Conservation (phyloP, 2,329 filamentous ascomycete species). For the Hypoxylon sp. region DNA sequence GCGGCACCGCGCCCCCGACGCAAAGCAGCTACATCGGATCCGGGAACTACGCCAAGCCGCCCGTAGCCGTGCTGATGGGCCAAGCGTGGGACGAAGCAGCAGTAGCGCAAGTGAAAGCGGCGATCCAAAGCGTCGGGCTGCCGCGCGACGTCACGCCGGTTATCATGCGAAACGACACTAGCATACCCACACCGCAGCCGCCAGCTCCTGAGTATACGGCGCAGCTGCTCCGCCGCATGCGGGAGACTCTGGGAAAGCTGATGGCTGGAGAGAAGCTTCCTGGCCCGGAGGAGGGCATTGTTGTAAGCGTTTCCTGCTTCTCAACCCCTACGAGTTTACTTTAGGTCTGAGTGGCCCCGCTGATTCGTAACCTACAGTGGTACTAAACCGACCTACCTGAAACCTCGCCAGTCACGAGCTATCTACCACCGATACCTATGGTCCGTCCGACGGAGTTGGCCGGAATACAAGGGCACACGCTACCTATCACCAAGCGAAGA, state of each 20-base stretch:
- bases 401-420: not conserved
- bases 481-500: constrained; percentile 7
- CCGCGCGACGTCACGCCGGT: constrained; percentile 15
- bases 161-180: constrained; percentile 36
- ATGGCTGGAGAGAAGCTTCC: constrained; percentile 16
- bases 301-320: constrained; percentile 23
- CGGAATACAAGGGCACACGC: not conserved
- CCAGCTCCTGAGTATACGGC: constrained; percentile 30
- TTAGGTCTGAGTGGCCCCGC: not conserved
- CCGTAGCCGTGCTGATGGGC: constrained; percentile 36
- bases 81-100: constrained; percentile 34
- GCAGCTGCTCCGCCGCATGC: constrained; percentile 39
- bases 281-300: constrained; percentile 31
- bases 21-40: constrained; percentile 39
- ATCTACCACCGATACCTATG: not conserved
- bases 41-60: constrained; percentile 8
- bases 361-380: constrained; percentile 27
- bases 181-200: constrained; percentile 24
- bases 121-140: constrained; percentile 12
- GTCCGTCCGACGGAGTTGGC: not conserved
- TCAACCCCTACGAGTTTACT: not conserved
- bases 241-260: constrained; percentile 14
- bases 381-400: constrained; percentile 19
- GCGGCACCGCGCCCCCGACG: constrained; percentile 23
- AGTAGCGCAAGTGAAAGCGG: constrained; percentile 20